These are phyloP conservation scores for Penicillium antarcticum DNA, from an alignment of 495 filamentous ascomycete species.

Conservation along the genomic window DNA sequence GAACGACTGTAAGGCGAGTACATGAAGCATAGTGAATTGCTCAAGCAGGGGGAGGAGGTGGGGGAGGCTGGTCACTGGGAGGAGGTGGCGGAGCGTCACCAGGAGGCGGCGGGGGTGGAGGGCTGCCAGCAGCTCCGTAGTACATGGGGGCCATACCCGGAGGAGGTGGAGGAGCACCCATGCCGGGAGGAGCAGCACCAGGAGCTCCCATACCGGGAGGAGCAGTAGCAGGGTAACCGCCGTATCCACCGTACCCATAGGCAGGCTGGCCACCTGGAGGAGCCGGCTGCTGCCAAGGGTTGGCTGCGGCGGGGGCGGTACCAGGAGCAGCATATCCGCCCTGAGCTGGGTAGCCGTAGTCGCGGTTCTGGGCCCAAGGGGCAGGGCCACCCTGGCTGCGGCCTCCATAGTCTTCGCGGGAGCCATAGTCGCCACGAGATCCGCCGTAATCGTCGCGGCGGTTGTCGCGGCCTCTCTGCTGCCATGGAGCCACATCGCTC, in stretches of 20 bases:
- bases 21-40: too few species aligned
- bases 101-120: conserved; percentile 48
- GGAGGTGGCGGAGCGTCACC: conserved; percentile 65
- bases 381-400: conserved; percentile 34
- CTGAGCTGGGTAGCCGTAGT: conserved; percentile 39
- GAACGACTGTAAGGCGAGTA: too few species aligned
- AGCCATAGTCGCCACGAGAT: conserved; percentile 27
- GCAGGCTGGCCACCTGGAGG: conserved; percentile 48
- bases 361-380: conserved; percentile 43
- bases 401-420: conserved; percentile 5
- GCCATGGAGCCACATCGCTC: conserved; percentile 79
- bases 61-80: conserved; percentile 67
- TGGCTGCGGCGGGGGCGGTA: conserved; percentile 34
- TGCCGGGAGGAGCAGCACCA: conserved; percentile 39
- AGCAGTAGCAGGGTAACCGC: conserved; percentile 32
- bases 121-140: conserved; percentile 50
- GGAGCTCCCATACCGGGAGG: conserved; percentile 57
- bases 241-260: conserved; percentile 54
- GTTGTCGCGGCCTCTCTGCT: conserved; percentile 57
- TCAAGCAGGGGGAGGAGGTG: conserved; percentile 57
- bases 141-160: conserved; percentile 69
- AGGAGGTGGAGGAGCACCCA: conserved; percentile 65
- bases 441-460: conserved; percentile 50
- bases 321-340: conserved; percentile 28
- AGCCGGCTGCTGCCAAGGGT: conserved; percentile 66